phyloP scores from a whole-genome alignment of 2,329 filamentous ascomycete genomes.

The Colletotrichum abscissum region DNA sequence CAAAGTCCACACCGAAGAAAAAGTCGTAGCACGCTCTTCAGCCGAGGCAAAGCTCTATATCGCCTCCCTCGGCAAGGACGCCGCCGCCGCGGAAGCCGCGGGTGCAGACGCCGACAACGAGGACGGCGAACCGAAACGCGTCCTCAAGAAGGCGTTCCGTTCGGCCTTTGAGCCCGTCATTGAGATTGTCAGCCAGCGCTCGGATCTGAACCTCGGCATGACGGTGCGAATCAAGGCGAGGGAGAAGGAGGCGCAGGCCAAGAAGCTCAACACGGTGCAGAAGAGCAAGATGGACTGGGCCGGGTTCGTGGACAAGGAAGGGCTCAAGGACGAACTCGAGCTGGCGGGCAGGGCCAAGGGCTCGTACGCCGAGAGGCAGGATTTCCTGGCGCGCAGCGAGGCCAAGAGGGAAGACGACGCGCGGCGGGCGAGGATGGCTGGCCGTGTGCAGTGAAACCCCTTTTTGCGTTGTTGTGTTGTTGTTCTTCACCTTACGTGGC shows the following conservation, averaged over 20 bases:
- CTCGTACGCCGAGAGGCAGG: slow-evolving; percentile 71
- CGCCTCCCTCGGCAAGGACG: slow-evolving; percentile 56
- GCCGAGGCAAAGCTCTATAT: slow-evolving; percentile 75
- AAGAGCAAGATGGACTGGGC: slow-evolving; percentile 82
- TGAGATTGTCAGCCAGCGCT: slow-evolving; percentile 55
- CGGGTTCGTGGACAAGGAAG: slow-evolving; percentile 77
- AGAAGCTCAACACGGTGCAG: slow-evolving; percentile 77
- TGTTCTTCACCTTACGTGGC: background rate
- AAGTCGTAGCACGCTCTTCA: slow-evolving; percentile 72
- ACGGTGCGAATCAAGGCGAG: slow-evolving; percentile 59
- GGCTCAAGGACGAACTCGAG: slow-evolving; percentile 75
- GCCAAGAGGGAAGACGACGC: slow-evolving; percentile 71
- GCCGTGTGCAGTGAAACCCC: slow-evolving; percentile 39
- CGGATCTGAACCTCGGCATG: slow-evolving; percentile 69
- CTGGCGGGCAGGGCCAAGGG: slow-evolving; percentile 73
- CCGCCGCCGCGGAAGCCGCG: slow-evolving; percentile 39
- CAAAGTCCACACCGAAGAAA: slow-evolving; percentile 77
- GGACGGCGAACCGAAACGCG: slow-evolving; percentile 47
- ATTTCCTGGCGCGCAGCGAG: slow-evolving; percentile 75
- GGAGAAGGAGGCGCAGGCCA: slow-evolving; percentile 61
- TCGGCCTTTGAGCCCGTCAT: slow-evolving; percentile 71
- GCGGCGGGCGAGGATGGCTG: slow-evolving; percentile 62
- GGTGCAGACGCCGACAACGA: slow-evolving; percentile 17
- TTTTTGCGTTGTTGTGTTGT: background rate
- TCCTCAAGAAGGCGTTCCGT: slow-evolving; percentile 67